phyloP scores from a whole-genome alignment of 2,329 filamentous ascomycete genomes.

The Thelonectria discophora region DNA sequence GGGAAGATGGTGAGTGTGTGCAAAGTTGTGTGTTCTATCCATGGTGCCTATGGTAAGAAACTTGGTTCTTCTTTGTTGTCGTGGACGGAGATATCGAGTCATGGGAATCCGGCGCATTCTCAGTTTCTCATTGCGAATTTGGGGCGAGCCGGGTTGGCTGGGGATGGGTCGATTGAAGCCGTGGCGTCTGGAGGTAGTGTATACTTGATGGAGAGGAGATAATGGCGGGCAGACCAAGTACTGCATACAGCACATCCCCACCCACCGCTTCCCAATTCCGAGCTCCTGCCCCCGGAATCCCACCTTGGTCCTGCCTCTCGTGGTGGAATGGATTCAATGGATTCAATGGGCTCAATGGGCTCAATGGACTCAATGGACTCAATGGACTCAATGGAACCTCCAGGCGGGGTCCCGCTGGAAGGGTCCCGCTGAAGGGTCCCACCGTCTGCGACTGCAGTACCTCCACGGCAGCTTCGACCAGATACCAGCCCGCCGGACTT shows the following conservation, averaged over 20 bases:
- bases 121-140: background rate
- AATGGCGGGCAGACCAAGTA: background rate
- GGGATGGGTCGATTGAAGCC: background rate
- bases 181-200: background rate
- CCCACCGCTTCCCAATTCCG: background rate
- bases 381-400: background rate
- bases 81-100: background rate
- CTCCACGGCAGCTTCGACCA: background rate
- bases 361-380: no score
- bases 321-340: no score
- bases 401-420: slow-evolving; percentile 21
- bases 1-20: slow-evolving; percentile 7
- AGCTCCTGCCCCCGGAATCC: background rate
- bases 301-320: no score
- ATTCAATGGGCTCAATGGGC: no score
- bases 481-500: background rate
- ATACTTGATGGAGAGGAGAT: background rate
- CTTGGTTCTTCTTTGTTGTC: slow-evolving; percentile 8
- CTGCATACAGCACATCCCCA: slow-evolving; percentile 4
- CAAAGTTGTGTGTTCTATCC: no score
- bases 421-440: background rate
- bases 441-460: background rate
- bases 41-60: background rate
- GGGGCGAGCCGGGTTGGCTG: background rate
- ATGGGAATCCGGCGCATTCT: slow-evolving; percentile 1